Evolutionary conservation across 176 grass and related monocot genomes (phyloP).

Genomic region (Aegilops bicornis): DNA sequence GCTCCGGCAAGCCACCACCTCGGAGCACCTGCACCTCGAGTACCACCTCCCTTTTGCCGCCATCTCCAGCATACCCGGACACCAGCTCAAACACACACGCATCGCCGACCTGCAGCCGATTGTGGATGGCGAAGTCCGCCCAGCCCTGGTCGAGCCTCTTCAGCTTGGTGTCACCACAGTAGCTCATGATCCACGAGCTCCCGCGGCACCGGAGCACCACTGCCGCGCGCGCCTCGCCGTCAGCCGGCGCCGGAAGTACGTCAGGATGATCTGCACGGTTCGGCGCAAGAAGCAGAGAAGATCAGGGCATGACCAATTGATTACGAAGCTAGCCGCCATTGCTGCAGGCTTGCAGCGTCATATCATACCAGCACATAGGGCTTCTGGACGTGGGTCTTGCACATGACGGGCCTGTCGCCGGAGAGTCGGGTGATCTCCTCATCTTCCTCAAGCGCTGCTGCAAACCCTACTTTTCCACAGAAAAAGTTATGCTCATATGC

Average conservation of each 20-base stretch:
- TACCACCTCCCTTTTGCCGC: not conserved
- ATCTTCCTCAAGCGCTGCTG: not conserved
- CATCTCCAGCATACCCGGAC: too few species aligned
- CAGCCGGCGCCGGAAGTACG: too few species aligned
- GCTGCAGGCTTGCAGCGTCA: not conserved
- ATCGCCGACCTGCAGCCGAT: slow-evolving; percentile 27
- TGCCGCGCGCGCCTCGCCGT: not conserved
- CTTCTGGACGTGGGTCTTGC: slow-evolving; percentile 8
- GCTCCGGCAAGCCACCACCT: slow-evolving; percentile 4
- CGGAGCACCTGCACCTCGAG: slow-evolving; percentile 45
- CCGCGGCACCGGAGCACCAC: slow-evolving; percentile 10
- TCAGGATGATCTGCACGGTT: not conserved
- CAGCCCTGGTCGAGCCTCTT: not conserved
- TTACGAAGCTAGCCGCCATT: not conserved
- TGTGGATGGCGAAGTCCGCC: not conserved
- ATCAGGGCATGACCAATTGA: not conserved
- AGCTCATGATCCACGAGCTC: slow-evolving; percentile 18
- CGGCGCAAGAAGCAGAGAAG: not conserved
- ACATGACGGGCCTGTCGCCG: slow-evolving; percentile 25
- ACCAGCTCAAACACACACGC: slow-evolving; percentile 40
- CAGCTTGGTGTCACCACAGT: slow-evolving; percentile 6
- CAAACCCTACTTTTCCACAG: not conserved
- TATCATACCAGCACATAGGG: slow-evolving; percentile 13
- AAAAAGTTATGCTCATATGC: not conserved
- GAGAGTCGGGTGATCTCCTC: slow-evolving; percentile 30